Evolutionary conservation across 129 eudicot species (phyloP), one percentile per base, ranked within the genome.

Genomic region (Flaveria robusta): DNA sequence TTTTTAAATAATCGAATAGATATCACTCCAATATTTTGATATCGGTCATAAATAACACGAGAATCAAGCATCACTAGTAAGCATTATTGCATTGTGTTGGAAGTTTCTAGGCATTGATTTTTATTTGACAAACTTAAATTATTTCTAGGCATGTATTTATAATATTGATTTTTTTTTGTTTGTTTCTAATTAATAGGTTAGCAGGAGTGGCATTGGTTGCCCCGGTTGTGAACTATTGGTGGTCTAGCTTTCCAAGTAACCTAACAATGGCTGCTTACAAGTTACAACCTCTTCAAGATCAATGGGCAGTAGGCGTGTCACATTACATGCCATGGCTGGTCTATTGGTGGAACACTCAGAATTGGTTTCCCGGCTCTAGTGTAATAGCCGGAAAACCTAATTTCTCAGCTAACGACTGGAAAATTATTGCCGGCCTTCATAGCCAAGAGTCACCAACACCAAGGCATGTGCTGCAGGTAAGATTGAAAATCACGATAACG

Each of bases 331-430:
- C 97, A 16, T 87, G 91, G 91, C 88, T 91, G 0, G 81, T 83
- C n/a, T 79, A 88, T 81, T 89, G 96, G 97, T 91, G 96, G 97
- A 89, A 88, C 89, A 85, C 97, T 45, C 96, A 92, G 50, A 87
- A 81, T 37, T 81, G 83, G 81, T 92, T 92, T 72, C 96, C 91
- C 11, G 29, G 66, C 58, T 87, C 91, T 18, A 87, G 92, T 73
- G 96, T 89, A 59, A 74, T 74, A n/a, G 65, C 90, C 49, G 85
- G 86, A 63, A 91, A 43, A 24, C 81, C 84, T 22, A 88, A 81
- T 37, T 76, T 88, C 22, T 79, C 85, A 7, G 71, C 54, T 24
- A 85, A 86, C 10, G 97, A 93, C 72, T 43, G 79, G 75, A 77
- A 90, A 74, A 52, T 92, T 60, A 0, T 85, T 13, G 68, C 85